phyloP scores from a whole-genome alignment of 257 asterid species.

The Lithospermum erythrorhizon region DNA sequence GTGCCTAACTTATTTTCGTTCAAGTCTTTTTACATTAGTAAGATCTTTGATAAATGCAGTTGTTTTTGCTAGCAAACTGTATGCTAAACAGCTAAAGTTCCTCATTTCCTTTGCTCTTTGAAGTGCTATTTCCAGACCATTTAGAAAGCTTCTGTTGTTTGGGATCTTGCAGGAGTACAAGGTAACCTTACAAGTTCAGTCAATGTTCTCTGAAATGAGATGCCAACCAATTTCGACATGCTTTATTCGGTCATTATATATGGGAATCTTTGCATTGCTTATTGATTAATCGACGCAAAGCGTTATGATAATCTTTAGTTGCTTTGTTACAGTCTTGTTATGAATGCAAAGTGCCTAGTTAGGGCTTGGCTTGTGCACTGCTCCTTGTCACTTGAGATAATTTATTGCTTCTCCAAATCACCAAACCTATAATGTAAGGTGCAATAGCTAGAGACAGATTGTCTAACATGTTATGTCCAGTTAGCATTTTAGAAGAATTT shows the following conservation, averaged over 20 bases:
- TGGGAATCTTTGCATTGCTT: not conserved
- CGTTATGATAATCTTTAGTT: not conserved
- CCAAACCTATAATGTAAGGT: too few species aligned
- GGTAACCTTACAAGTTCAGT: not conserved
- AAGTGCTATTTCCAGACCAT: not conserved
- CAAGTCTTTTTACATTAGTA: not conserved
- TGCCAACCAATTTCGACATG: not conserved
- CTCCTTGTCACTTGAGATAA: not conserved
- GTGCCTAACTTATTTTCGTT: not conserved
- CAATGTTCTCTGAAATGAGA: too few species aligned
- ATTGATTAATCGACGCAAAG: not conserved
- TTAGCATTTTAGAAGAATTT: not conserved
- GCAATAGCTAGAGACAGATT: too few species aligned
- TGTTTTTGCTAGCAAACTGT: not conserved
- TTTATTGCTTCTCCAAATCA: not conserved
- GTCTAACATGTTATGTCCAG: too few species aligned
- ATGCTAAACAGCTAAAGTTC: too few species aligned
- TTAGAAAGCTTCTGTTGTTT: not conserved
- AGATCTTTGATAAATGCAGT: not conserved
- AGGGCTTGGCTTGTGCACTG: not conserved
- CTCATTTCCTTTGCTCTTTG: not conserved
- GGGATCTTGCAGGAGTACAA: not conserved
- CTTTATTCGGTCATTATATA: not conserved
- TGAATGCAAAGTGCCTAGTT: not conserved
- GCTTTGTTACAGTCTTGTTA: not conserved